These are phyloP conservation scores for Nyssa sinensis DNA, from an alignment of 148 eudicot species.

Conservation along the genomic window DNA sequence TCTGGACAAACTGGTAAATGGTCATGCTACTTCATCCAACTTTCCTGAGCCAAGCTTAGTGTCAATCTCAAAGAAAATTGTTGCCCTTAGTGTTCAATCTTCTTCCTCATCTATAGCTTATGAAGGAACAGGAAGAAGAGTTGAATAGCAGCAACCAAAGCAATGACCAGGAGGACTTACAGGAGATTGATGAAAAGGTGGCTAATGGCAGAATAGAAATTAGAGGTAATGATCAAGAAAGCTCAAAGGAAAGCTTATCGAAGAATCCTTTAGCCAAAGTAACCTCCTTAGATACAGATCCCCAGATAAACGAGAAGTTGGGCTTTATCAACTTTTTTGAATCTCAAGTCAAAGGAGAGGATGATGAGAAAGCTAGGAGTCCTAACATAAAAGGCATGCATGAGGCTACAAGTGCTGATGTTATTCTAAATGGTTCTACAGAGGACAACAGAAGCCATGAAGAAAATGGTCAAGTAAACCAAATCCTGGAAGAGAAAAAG, in stretches of 20 bases:
- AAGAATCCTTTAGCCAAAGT: conserved; percentile 9
- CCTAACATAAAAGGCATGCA: conserved; percentile 6
- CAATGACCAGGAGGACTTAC: neutral
- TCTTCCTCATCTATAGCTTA: conserved; percentile 21
- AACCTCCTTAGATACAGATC: conserved; percentile 4
- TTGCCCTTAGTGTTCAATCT: conserved; percentile 22
- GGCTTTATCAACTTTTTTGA: conserved; percentile 22
- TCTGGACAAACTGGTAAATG: conserved; percentile 24
- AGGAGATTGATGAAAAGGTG: conserved; percentile 12
- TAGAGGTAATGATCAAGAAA: conserved; percentile 11
- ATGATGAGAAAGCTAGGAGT: conserved; percentile 13
- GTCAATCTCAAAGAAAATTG: conserved; percentile 29
- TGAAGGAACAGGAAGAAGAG: conserved; percentile 22
- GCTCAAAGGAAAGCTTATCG: conserved; percentile 18
- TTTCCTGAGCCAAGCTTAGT: conserved; percentile 21
- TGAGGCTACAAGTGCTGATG: conserved; percentile 14
- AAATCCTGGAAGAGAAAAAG: conserved; percentile 24
- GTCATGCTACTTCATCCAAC: conserved; percentile 22
- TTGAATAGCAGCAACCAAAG: neutral
- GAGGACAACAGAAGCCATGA: conserved; percentile 24
- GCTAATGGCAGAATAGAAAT: conserved; percentile 16
- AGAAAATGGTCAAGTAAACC: conserved; percentile 28
- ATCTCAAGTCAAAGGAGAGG: conserved; percentile 16
- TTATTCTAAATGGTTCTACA: conserved; percentile 18
- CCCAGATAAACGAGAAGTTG: conserved; percentile 17